phyloP scores from a whole-genome alignment of 129 eudicot species.

The Calendula officinalis region DNA sequence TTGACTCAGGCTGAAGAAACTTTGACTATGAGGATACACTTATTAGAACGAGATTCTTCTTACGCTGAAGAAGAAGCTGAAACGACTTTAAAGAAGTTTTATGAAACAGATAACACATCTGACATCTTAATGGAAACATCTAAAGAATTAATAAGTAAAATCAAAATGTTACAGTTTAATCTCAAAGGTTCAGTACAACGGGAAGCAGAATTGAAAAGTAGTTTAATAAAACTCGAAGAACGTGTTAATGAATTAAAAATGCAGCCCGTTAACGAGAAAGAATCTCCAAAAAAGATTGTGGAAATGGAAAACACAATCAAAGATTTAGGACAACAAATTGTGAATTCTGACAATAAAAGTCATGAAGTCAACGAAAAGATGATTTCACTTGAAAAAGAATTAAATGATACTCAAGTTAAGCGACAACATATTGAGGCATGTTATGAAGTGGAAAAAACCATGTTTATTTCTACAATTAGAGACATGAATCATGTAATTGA shows the following conservation, averaged over 20 bases:
- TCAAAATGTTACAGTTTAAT: constrained; percentile 46
- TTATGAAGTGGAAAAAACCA: constrained; percentile 67
- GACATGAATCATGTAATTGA: constrained; percentile 79
- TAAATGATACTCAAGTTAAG: constrained; percentile 49
- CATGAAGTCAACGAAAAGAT: constrained; percentile 49
- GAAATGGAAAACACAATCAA: constrained; percentile 30
- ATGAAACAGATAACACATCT: constrained; percentile 61
- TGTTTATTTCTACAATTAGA: constrained; percentile 49
- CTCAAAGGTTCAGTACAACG: constrained; percentile 52
- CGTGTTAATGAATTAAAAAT: constrained; percentile 28
- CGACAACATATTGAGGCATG: constrained; percentile 60
- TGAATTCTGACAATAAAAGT: constrained; percentile 47
- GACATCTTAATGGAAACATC: constrained; percentile 59
- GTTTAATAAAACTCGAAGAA: constrained; percentile 25
- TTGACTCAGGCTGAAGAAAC: constrained; percentile 54
- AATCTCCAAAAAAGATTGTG: constrained; percentile 24
- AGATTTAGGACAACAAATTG: constrained; percentile 26
- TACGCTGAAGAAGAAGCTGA: constrained; percentile 59
- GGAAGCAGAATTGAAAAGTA: constrained; percentile 46
- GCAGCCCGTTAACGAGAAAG: constrained; percentile 25
- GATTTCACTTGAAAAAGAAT: constrained; percentile 54
- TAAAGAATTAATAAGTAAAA: constrained; percentile 46
- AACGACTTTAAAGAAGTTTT: constrained; percentile 46
- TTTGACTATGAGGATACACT: constrained; percentile 46
- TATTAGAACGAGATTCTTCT: constrained; percentile 41